Evolutionary conservation across 768 basidiomycete species (phyloP).

Genomic region (Phaffia tasmanica): DNA sequence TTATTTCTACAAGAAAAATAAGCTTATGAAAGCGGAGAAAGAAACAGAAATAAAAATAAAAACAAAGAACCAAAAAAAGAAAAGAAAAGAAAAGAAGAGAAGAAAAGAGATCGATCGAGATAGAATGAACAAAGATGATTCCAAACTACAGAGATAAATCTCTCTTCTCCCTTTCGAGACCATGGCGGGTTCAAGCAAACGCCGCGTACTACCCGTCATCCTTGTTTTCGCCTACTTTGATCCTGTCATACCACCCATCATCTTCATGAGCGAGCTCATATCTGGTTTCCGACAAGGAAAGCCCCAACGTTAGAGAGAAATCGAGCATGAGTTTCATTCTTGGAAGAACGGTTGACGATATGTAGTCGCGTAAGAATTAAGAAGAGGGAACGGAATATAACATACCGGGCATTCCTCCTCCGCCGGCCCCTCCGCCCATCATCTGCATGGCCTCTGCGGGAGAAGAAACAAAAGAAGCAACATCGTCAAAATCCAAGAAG

Average conservation of each 20-base stretch:
- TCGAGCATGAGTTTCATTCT: neutral
- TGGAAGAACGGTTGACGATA: neutral
- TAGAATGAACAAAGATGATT: neutral
- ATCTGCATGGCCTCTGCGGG: slow-evolving; percentile 47
- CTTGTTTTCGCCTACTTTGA: slow-evolving; percentile 28
- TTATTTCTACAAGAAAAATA: too few species aligned
- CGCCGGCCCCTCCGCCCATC: slow-evolving; percentile 57
- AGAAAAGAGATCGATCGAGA: neutral
- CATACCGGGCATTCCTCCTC: slow-evolving; percentile 36
- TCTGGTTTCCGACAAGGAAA: slow-evolving; percentile 29
- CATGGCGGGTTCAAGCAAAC: too few species aligned
- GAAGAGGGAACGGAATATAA: neutral
- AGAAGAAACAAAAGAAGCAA: neutral
- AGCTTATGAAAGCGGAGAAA: neutral
- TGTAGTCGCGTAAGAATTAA: neutral
- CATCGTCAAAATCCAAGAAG: slow-evolving; percentile 8
- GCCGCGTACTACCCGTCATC: too few species aligned
- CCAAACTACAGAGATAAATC: neutral
- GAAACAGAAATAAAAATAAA: neutral
- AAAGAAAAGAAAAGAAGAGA: slow-evolving; percentile 4
- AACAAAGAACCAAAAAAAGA: neutral
- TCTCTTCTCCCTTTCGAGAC: slow-evolving; percentile 2
- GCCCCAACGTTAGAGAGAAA: neutral
- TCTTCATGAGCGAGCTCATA: slow-evolving; percentile 39
- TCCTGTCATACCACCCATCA: slow-evolving; percentile 39